Evolutionary conservation across 371 early-diverging fungal species (phyloP).

Genomic region (Mucor lusitanicus): DNA sequence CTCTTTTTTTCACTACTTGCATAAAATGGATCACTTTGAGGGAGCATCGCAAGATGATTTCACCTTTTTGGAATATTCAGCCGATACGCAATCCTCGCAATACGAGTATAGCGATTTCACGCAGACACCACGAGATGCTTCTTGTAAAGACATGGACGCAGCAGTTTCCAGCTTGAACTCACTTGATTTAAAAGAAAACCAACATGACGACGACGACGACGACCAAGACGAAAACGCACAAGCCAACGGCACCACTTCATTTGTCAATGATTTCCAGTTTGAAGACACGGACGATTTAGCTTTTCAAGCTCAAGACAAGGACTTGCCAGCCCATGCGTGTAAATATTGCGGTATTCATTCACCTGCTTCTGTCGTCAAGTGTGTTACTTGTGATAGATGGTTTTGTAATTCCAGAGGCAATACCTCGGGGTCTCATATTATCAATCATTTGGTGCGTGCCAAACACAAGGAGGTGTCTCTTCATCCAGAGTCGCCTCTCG

Average conservation of each 20-base stretch:
- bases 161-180: conserved; percentile 35
- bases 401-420: conserved; percentile 96
- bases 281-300: conserved; percentile 51
- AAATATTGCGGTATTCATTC: conserved; percentile 94
- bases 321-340: conserved; percentile 88
- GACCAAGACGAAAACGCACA: conserved; percentile 26
- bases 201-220: too few species aligned
- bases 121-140: conserved; percentile 32
- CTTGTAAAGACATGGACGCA: conserved; percentile 9
- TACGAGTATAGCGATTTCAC: conserved; percentile 64
- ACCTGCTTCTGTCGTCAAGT: conserved; percentile 90
- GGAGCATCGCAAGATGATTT: conserved; percentile 55
- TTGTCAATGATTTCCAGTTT: conserved; percentile 46
- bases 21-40: conserved; percentile 53
- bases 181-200: too few species aligned
- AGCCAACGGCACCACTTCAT: conserved; percentile 27
- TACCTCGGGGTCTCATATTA: conserved; percentile 94
- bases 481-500: conserved; percentile 90
- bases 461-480: conserved; percentile 94
- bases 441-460: conserved; percentile 93
- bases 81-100: conserved; percentile 65
- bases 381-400: conserved; percentile 93
- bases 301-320: conserved; percentile 44
- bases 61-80: conserved; percentile 55
- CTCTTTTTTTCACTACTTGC: neutral